Base-by-base conservation (phyloP, 495 filamentous ascomycete genomes). In the Penicillium angulare region DNA sequence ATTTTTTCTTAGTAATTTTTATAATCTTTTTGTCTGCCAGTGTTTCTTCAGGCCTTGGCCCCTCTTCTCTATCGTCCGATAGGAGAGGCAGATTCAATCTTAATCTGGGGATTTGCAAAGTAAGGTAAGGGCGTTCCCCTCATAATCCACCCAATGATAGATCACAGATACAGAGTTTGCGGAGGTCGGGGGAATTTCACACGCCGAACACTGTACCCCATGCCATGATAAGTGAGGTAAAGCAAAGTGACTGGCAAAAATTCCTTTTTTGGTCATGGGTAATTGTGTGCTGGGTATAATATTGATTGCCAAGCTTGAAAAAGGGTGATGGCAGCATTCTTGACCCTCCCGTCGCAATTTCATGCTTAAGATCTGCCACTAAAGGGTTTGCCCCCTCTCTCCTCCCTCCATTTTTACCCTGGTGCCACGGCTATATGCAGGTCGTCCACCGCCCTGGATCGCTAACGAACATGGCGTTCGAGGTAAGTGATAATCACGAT, bases 311-410 rank as follows among this genome's bases (percentile, higher is more conserved):
- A 21, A 41, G 38, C 38, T 3, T 2, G 4, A 41, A 20, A 9
- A 41, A 8, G 10, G n/a, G n/a, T 9, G 38, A 41, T 17, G 15
- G 22, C 15, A 13, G 41, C 43, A 45, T 33, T 47, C 27, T 31
- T 23, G 31, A 47, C 31, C 32, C 44, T 20, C 43, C 32, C 44
- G 32, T 24, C 20, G 20, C 43, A 46, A 18, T 27, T 27, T 40
- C 46, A 53, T 50, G 38, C 50, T 45, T 60, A 52, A 47, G 59
- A 62, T 62, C 56, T 53, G 38, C 59, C 49, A 62, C 57, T 63
- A 60, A 54, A 47, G 42, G 43, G n/a, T n/a, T n/a, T n/a, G n/a
- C n/a, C n/a, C n/a, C n/a, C n/a, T n/a, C n/a, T n/a, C n/a, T n/a
- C n/a, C n/a, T n/a, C n/a, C n/a, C n/a, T n/a, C n/a, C n/a, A n/a